Base-by-base conservation (phyloP, 2,329 filamentous ascomycete genomes). In the Pochonia chlamydosporia region DNA sequence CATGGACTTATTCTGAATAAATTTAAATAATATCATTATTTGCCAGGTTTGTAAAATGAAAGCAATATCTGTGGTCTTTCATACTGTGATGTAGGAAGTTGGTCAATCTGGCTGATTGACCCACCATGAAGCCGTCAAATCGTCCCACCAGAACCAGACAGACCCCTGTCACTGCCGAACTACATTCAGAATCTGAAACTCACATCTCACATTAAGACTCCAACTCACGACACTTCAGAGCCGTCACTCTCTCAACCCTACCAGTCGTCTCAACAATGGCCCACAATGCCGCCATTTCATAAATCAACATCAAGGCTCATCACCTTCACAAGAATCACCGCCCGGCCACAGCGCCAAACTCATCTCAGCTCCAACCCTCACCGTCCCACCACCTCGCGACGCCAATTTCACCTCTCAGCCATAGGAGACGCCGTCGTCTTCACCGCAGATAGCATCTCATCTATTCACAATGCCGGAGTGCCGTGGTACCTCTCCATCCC, bases 401-500 rank as follows among this genome's bases (percentile, higher is more conserved):
- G 62, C 41, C 53, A 47, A 31, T 65, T 72, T 47, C 66, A 69
- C 44, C 52, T 69, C 47, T 54, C 58, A 33, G 49, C 59, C 25
- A 49, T 67, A 18, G 59, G 56, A 8, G 60, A 64, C n/a, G 56
- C 56, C 33, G 59, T 76, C 45, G 56, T 69, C 23, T 54, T 60
- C 42, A 65, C 73, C 3, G 69, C 75, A 26, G 60, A 71, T 44
- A 56, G 67, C 49, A 67, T 81, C 43, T 58, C 68, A 30, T 62
- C 62, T 40, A 45, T 74, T 9, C 77, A 82, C 56, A 48, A 56
- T 41, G 65, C 66, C 21, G 68, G 70, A 31, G 57, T 74, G 2
- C 76, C 77, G 2, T 82, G 78, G 78, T 79, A 67, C 53, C 52
- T 79, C 26, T 67, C 71, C 24, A 76, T 82, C 40, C 76, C 78